Percentiles rank a stretch among this genome's conserved stretches.
phyloP scores from a whole-genome alignment of 148 eudicot species.

The Vaccinium myrtillus region DNA sequence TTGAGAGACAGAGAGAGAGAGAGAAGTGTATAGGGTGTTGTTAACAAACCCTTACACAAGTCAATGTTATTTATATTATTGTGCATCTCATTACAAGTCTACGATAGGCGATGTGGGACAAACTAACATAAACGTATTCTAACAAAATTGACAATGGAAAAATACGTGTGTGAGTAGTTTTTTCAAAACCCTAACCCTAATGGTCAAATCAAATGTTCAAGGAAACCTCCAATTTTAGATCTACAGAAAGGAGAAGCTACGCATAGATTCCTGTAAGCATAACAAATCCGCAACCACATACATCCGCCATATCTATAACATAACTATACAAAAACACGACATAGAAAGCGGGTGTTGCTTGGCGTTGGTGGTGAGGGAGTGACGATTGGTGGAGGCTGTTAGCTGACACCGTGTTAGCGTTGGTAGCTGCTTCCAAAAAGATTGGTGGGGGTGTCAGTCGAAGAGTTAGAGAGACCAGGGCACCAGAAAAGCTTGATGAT shows the following conservation, averaged over 20 bases:
- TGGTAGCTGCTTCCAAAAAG: background rate
- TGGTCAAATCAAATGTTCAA: too few species aligned
- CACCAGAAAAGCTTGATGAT: background rate
- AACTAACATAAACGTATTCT: too few species aligned
- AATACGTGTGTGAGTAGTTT: background rate
- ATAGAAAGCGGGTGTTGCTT: background rate
- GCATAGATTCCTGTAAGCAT: background rate
- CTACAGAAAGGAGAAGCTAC: background rate
- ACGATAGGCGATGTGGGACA: too few species aligned
- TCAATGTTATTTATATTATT: too few species aligned
- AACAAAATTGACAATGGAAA: background rate
- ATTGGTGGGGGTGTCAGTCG: background rate
- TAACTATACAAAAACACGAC: background rate
- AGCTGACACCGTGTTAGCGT: background rate
- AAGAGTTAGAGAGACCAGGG: background rate
- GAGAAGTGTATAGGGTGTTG: too few species aligned
- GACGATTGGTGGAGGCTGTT: background rate
- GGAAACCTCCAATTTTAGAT: background rate
- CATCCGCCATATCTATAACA: background rate
- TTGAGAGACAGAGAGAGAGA: too few species aligned
- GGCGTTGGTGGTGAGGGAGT: background rate
- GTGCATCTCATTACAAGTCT: too few species aligned
- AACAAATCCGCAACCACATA: background rate
- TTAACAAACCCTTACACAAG: too few species aligned
- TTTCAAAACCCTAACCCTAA: background rate